Base-by-base conservation (phyloP, 2,329 filamentous ascomycete species). In the Fusarium xylarioides region DNA sequence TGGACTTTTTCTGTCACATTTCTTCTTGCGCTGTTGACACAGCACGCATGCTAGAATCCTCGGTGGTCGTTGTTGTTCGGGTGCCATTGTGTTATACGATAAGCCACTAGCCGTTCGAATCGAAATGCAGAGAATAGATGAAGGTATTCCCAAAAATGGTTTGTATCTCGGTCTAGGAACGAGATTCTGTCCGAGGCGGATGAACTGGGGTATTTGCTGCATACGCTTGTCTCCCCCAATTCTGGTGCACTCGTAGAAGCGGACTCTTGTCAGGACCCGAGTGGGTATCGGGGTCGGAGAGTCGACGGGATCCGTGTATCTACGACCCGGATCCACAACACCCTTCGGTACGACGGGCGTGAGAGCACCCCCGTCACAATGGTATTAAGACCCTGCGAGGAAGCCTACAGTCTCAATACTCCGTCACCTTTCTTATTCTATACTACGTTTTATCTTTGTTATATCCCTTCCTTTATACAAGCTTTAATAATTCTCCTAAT, bases 21-120 rank as follows among this genome's bases (percentile, higher is more conserved):
- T 74, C 71, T 74, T 74, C 42, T 74, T 74, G 49, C 71, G 68
- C 28, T 71, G 68, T 43, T 74, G 71, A 16, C 71, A 74, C 9
- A 74, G 68, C 4, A 74, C 71, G 9, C 71, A 74, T 2, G 71
- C 71, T 23, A 74, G 37, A 34, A 74, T n/a, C 7, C 71, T 52
- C 12, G 59, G 63, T 28, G 68, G 66, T 18, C 64, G 63, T 43
- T 68, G 53, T 21, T 64, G 44, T 21, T 66, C 58, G 5, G 44
- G 56, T 42, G 71, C 67, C 71, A 74, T 74, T 30, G 1, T 68
- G 46, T 47, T 47, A 32, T 47, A 5, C 28, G 37, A 11, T 23
- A 32, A 10, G 32, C 32, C 32, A 46, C 46, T 43, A 54, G 34
- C 37, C 37, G 43, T 54, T 37, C 21, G 57, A 65, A 42, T 21